Conservation (phyloP, 2,329 filamentous ascomycete species). For the Phialophora verrucosa region DNA sequence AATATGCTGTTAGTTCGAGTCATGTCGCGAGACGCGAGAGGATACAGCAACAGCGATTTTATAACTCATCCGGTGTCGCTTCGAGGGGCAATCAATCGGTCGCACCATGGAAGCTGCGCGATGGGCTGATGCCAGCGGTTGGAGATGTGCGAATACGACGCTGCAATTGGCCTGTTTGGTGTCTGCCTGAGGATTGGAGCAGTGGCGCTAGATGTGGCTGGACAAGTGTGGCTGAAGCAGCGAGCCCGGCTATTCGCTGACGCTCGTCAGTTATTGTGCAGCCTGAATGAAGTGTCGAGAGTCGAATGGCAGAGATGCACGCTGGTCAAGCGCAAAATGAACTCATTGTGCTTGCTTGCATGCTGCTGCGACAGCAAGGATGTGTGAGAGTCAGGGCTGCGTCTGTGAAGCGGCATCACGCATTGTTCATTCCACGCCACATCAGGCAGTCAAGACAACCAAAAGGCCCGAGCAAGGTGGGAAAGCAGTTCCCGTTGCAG, state of each 20-base stretch:
- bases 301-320: no score
- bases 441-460: no score
- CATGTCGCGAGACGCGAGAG: neutral
- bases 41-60: neutral
- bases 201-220: neutral
- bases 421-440: no score
- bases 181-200: conserved; percentile 20
- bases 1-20: neutral
- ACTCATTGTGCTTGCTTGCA: neutral
- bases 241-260: neutral
- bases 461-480: no score
- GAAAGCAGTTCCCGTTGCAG: no score
- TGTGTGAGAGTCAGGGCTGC: neutral
- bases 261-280: conserved; percentile 2
- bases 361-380: neutral
- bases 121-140: neutral
- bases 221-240: conserved; percentile 2
- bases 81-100: neutral
- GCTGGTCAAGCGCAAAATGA: neutral
- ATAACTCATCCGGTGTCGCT: neutral
- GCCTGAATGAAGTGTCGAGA: neutral
- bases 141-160: conserved; percentile 17
- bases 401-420: no score
- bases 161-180: conserved; percentile 29
- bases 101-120: conserved; percentile 2